Evolutionary conservation across 768 basidiomycete genomes (phyloP), one percentile per base, ranked within the genome.

Genomic region (Suillus subaureus): DNA sequence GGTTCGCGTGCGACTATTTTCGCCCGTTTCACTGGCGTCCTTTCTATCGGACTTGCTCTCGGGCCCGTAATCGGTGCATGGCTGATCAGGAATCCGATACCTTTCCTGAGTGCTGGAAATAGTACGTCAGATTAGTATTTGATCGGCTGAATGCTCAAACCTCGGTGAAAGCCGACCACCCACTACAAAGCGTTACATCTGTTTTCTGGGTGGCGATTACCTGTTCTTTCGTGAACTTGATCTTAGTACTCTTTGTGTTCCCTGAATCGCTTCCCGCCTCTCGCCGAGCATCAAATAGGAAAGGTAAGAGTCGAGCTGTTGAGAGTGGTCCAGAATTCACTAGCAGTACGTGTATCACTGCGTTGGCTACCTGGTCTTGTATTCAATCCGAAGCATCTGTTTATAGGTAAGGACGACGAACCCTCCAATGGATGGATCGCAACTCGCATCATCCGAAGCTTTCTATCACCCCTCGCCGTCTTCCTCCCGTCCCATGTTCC

Each of bases 1-100:
- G 93, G 92, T 51, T 93, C 93, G 11, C 87, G 92, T 49, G 85
- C 93, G 1, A 82, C 86, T 47, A 86, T 88, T 52, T 89, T 88
- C 66, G 85, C 87, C 15, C 83, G 86, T 6, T 84, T 94, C 60
- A 84, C 87, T 64, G 95, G 94, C 4, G 87, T 93, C 63, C 82
- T 90, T 56, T 93, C 88, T 79, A 75, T 89, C 42, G 95, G 94
- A 6, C 82, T 96, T 63, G 87, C 94, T 0, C 70, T 87, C 2
- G 95, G 95, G 0, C 94, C 95, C 33, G 85, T 88, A 74, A 83
- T 96, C 63, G 82, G 89, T 31, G 79, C 81, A 40, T 79, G 81
- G 70, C 67, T 88, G 61, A 84, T 89, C 70, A 75, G 76, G 18
- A 77, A 83, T 66, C 82, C 85, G 7, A 66, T 80, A 60, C 33